Percentiles rank a stretch among this genome's conserved stretches.
Evolutionary conservation across 169 alveolate genomes (phyloP).

Genomic region (Plasmodium berghei): DNA sequence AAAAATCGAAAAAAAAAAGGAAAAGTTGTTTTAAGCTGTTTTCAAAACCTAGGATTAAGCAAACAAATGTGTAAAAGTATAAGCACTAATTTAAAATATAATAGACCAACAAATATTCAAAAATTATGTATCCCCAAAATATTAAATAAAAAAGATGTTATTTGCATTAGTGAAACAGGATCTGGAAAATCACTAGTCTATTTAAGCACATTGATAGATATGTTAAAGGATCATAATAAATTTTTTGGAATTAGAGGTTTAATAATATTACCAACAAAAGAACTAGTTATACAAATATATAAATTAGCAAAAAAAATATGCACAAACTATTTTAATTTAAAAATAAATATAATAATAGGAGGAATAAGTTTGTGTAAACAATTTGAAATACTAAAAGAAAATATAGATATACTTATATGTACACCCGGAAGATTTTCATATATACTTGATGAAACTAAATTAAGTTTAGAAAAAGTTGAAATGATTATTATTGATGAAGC

Average conservation of each 20-base stretch:
- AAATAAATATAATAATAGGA: constrained; percentile 93
- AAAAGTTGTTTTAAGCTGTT: constrained; percentile 79
- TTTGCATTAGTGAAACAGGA: constrained; percentile 97
- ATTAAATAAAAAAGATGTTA: constrained; percentile 92
- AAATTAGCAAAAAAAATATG: constrained; percentile 86
- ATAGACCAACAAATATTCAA: constrained; percentile 96
- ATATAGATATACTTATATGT: constrained; percentile 96
- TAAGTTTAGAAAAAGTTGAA: constrained; percentile 89
- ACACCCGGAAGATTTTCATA: constrained; percentile 97
- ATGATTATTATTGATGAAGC: constrained; percentile 96
- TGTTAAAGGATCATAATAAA: constrained; percentile 91
- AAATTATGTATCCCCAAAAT: constrained; percentile 94
- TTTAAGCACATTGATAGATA: constrained; percentile 93
- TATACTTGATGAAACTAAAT: constrained; percentile 92
- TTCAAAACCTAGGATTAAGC: constrained; percentile 83
- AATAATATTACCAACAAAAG: constrained; percentile 95
- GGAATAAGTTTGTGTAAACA: constrained; percentile 95
- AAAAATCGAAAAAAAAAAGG: constrained; percentile 71
- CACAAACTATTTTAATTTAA: constrained; percentile 88
- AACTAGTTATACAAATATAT: constrained; percentile 92
- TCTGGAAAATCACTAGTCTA: constrained; percentile 97
- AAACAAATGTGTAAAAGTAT: constrained; percentile 81
- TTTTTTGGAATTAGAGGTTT: constrained; percentile 95
- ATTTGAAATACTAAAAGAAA: constrained; percentile 93
- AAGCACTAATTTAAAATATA: constrained; percentile 78